Evolutionary conservation across 768 basidiomycete genomes (phyloP).

Genomic region (Mycena albidolilacea): DNA sequence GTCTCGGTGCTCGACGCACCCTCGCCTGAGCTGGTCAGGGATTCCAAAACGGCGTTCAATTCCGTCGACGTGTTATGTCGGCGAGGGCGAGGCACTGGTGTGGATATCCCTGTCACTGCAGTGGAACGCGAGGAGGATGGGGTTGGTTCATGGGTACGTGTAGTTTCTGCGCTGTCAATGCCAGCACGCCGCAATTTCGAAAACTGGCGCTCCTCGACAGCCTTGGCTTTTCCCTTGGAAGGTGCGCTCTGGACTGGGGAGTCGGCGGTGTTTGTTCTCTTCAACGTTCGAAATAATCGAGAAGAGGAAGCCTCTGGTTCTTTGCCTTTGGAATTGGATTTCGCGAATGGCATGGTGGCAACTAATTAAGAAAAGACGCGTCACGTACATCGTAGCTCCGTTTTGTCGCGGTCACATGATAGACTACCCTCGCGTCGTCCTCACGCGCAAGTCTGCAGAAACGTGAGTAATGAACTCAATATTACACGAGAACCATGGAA

Average conservation of each 20-base stretch:
- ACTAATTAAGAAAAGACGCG: not conserved
- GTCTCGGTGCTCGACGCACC: not conserved
- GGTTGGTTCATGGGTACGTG: not conserved
- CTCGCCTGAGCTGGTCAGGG: not conserved
- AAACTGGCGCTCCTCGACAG: not conserved
- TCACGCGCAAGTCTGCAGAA: too few species aligned
- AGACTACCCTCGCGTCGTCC: too few species aligned
- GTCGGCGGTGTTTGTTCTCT: not conserved
- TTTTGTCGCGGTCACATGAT: slow-evolving; percentile 17
- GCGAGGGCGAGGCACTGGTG: not conserved
- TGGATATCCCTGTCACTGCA: not conserved
- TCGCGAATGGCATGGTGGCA: slow-evolving; percentile 10
- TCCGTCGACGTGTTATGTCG: not conserved
- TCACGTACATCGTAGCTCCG: not conserved
- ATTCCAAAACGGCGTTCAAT: not conserved
- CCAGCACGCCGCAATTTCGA: not conserved
- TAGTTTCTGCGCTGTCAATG: slow-evolving; percentile 4
- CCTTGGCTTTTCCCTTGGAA: slow-evolving; percentile 9
- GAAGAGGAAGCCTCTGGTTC: slow-evolving; percentile 2
- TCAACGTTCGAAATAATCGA: slow-evolving; percentile 6
- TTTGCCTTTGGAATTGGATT: not conserved
- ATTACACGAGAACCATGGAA: too few species aligned
- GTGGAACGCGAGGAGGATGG: slow-evolving; percentile 15
- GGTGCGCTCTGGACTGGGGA: not conserved
- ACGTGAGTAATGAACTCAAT: too few species aligned